Evolutionary conservation across 345 rosid genomes (phyloP).

Genomic region (Eucalyptus tenuipes): DNA sequence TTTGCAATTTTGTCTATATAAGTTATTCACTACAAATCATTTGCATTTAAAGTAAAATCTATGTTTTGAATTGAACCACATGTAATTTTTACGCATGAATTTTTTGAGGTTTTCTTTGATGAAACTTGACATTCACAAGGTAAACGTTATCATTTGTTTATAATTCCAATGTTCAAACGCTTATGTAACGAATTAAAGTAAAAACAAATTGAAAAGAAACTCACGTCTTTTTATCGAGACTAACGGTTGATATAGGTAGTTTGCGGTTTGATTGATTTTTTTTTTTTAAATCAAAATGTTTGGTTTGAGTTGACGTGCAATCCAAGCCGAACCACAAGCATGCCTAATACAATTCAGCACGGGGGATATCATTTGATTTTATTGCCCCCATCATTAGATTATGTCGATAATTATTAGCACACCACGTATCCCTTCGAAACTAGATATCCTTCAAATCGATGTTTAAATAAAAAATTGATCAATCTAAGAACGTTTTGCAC

Average conservation of each 20-base stretch:
- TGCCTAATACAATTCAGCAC: neutral
- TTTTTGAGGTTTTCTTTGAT: neutral
- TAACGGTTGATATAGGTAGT: too few species aligned
- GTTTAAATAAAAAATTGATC: neutral
- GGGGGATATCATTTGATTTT: neutral
- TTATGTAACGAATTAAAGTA: neutral
- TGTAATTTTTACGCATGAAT: neutral
- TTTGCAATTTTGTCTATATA: neutral
- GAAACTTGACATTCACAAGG: neutral
- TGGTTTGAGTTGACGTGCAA: neutral
- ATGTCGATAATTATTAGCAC: neutral
- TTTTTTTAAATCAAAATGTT: neutral
- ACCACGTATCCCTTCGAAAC: neutral
- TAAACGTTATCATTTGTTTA: too few species aligned
- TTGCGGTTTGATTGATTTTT: neutral
- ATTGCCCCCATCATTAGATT: neutral
- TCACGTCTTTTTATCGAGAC: neutral
- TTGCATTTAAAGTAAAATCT: neutral
- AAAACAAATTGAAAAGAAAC: neutral
- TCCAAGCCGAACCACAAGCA: neutral
- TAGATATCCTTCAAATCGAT: neutral
- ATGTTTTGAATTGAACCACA: neutral
- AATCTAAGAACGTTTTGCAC: neutral
- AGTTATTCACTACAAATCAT: neutral
- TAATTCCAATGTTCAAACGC: too few species aligned